Evolutionary conservation across 2,329 filamentous ascomycete genomes (phyloP), one percentile per base, ranked within the genome.

Genomic region (Pseudogymnoascus sp.): DNA sequence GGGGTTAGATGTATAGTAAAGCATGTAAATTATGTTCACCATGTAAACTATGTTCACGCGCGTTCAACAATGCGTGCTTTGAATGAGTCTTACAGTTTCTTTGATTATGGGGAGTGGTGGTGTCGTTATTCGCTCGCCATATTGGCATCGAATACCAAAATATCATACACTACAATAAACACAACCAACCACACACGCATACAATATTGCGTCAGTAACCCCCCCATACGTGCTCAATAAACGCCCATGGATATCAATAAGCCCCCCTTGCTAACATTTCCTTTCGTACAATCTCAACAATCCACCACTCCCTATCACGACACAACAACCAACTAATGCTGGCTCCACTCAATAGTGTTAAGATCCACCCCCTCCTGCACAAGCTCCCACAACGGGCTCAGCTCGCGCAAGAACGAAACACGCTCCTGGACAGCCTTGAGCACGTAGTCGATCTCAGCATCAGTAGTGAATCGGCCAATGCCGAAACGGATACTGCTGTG

Each of bases 401-500:
- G 81, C 79, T 99, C 95, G 71, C 95, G 86, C 72, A 99, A 80
- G 82, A 98, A 98, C 14, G 86, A 89, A 48, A 99, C 95, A 62
- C 95, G 86, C 75, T 96, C 91, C 75, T 85, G 85, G 0, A 99
- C 95, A 0, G 95, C 93, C 79, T 96, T 95, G 65, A 99, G 81
- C 10, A 99, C 95, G 73, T 99, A 99, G 76, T 99, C 93, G 67
- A 99, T 96, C 80, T 99, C 95, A 28, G 82, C 83, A 72, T 97
- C 92, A 0, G 95, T 96, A 2, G 95, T 99, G 79, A 98, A 99
- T 6, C 95, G 89, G 31, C 95, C 95, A 73, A 99, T 98, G 60
- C 95, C 95, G 70, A 99, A 99, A 64, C 95, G 86, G 71, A 99
- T 99, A 80, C 92, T 96, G 78, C 92, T 96, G 79, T 99, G 95